Evolutionary conservation across 129 eudicot species (phyloP), one percentile per base, ranked within the genome.

Genomic region (Apium graveolens): DNA sequence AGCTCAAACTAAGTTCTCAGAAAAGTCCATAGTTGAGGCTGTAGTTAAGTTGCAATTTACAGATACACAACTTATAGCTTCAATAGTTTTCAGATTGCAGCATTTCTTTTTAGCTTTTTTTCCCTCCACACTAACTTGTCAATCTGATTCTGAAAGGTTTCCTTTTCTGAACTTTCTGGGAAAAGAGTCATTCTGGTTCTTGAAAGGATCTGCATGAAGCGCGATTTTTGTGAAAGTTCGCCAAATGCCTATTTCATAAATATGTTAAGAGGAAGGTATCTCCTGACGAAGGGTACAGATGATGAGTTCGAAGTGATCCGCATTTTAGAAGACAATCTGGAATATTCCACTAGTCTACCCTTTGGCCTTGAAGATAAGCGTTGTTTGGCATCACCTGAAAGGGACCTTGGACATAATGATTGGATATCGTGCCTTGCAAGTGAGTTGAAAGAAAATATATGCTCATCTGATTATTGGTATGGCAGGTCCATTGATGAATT

Each of bases 291-390:
- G 63, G 63, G 63, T 53, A 53, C 63, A 21, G 63, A 53, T 53
- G 63, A 53, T 53, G 63, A 53, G 63, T 53, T 53, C 11, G 63
- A 53, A 53, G 63, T 53, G 63, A 53, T 53, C 63, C 63, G 63
- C 63, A 53, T 53, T 53, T 53, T 53, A 53, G 63, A 27, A 5
- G 63, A 53, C 24, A 53, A 53, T 53, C 27, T 53, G 10, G 63
- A 53, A 53, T 53, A 5, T 53, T 53, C 63, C 63, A 53, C 11
- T 7, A 6, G 27, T 53, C 27, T 7, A 53, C 63, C 21, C 9
- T 1, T 18, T 49, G 60, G 21, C 63, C 63, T 53, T 20, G 11
- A 20, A 20, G 27, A 1, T 53, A 21, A 53, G 63, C 27, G 0
- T 21, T 4, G 27, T 53, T 53, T 21, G 11, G 27, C 63, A 20